Base-by-base conservation (phyloP, 1,139 yeast species). In the Chernovozyma aurita region DNA sequence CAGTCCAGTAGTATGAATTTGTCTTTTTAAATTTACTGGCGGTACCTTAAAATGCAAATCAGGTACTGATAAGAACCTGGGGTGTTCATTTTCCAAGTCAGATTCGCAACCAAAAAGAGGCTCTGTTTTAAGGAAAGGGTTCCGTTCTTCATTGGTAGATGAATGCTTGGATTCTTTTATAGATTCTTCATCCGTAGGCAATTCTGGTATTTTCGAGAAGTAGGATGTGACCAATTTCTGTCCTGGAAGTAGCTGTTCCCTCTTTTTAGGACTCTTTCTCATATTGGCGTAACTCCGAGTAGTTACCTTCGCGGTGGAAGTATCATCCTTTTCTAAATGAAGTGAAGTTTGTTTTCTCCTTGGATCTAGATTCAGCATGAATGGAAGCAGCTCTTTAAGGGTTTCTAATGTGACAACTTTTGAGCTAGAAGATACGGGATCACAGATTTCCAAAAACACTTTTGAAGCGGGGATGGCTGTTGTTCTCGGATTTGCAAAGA, bases 1-100 rank as follows among this genome's bases (percentile, higher is more conserved):
- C 40, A 37, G 40, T 12, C 40, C 40, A 5, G 40, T 32, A 30
- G 40, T 25, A 7, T 32, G 32, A 31, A 36, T 31, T 17, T 18
- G 17, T 28, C 39, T 18, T 29, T 36, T 36, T 21, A 30, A 20
- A 11, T 12, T 20, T 11, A 22, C 13, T 24, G 12, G n/a, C 11
- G 33, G 28, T 8, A 22, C 15, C 4, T 20, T 22, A 17, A 17
- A 34, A 4, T 18, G n/a, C n/a, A 34, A 20, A 15, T 21, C 29
- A 14, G 36, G 36, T 31, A 30, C 36, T 6, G 36, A n/a, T 13
- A 20, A 11, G 5, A 31, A 26, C 20, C 28, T 29, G 8, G 29
- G 35, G 18, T 26, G 17, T 11, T 26, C 28, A 6, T 6, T 7
- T 13, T 26, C 28, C 6, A 12, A 26, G 6, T 16, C 28, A 26